These are phyloP conservation scores for Zoysia japonica DNA, from an alignment of 176 grass and related monocot genomes.

Conservation along the genomic window DNA sequence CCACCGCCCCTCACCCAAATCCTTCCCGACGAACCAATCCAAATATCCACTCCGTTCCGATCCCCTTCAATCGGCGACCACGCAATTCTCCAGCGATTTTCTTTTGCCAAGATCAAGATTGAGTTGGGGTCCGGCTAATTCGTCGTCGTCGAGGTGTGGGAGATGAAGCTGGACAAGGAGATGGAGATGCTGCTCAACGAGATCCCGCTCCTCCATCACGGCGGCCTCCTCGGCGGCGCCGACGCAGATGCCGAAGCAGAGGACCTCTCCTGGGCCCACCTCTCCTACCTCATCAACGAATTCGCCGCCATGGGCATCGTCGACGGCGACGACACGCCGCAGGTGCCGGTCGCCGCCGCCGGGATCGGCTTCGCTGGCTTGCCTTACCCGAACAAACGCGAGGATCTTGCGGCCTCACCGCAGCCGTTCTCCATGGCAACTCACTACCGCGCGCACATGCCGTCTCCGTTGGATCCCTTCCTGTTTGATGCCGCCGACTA, in stretches of 20 bases:
- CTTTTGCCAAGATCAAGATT: background rate
- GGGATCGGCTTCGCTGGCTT: background rate
- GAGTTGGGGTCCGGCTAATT: background rate
- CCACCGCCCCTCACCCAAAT: slow-evolving; percentile 38
- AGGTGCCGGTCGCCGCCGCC: background rate
- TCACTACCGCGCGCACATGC: background rate
- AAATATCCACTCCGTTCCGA: background rate
- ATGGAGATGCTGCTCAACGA: slow-evolving; percentile 83
- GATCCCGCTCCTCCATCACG: slow-evolving; percentile 57
- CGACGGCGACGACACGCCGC: slow-evolving; percentile 20
- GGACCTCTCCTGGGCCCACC: slow-evolving; percentile 6
- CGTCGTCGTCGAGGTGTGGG: background rate
- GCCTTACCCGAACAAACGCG: slow-evolving; percentile 1
- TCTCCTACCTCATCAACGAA: slow-evolving; percentile 40
- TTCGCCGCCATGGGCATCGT: slow-evolving; percentile 44
- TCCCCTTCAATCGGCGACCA: background rate
- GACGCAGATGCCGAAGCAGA: background rate
- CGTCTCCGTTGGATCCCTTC: slow-evolving; percentile 26
- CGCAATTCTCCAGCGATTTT: background rate
- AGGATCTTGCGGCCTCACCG: slow-evolving; percentile 6
- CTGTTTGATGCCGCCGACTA: slow-evolving; percentile 13
- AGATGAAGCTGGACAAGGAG: slow-evolving; percentile 67
- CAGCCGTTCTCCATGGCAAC: slow-evolving; percentile 34
- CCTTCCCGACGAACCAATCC: background rate
- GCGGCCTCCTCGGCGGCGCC: slow-evolving; percentile 21